Base-by-base conservation (phyloP, 768 basidiomycete species). In the Crepidotus variabilis region DNA sequence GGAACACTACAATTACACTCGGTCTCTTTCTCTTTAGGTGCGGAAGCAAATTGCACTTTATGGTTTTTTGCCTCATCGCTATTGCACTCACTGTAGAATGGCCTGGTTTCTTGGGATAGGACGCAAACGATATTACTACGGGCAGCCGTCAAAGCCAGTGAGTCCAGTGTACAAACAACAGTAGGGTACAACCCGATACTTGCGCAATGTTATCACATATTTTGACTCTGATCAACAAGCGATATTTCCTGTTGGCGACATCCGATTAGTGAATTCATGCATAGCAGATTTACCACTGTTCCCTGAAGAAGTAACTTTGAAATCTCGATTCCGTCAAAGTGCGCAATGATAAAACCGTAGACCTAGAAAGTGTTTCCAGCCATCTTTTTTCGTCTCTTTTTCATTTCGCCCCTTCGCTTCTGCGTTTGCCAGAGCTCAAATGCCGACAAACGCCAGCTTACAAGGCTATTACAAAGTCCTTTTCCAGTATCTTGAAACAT, bases 1-100 rank as follows among this genome's bases (percentile, higher is more conserved):
- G 89, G 33, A 92, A 91, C 63, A 85, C 90, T 64, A 84, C 87
- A 2, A 72, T 84, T 56, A 79, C 81, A 21, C 51, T 85, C 28
- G 69, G 84, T 22, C 73, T 92, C 35, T 76, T 86, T 52, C 49
- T 73, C 39, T 76, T 77, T 60, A 79, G 88, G 88, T 88, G 65
- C 33, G 72, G 63, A 16, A 35, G 43, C 16, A 50, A 16, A 20
- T n/a, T 52, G 34, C 10, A 59, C 32, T 24, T 28, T 23, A 14
- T 46, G 32, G 7, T 56, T 22, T 49, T 47, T 46, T 28, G 16
- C n/a, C 43, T 56, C 33, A 34, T 20, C 24, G n/a, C 24, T 39
- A 2, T 28, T 36, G 33, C n/a, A n/a, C n/a, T n/a, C 35, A 24
- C 52, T 57, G 21, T 63, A 85, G 84, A 60, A 59, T 79, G 32